Conservation (phyloP, 805 yeast genomes). For the Jamesozyma hellenica region DNA sequence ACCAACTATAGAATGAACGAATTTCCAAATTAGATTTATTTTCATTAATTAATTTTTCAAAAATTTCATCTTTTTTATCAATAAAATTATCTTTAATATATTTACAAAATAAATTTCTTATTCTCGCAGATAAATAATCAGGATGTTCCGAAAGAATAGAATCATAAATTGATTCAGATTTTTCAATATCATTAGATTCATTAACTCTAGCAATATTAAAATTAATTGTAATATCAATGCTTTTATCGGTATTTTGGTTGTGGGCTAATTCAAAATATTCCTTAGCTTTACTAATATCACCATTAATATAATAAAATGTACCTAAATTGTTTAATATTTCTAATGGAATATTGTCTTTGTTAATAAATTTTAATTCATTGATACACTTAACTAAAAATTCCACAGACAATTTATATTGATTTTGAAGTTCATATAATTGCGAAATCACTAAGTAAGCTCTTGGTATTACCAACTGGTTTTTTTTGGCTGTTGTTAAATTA, state of each 20-base stretch:
- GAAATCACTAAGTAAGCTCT: constrained; percentile 64
- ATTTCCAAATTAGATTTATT: constrained; percentile 63
- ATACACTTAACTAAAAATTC: constrained; percentile 52
- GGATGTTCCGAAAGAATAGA: constrained; percentile 53
- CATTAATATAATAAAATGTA: constrained; percentile 62
- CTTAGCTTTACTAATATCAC: constrained; percentile 48
- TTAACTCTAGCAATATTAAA: constrained; percentile 72
- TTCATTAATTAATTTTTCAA: constrained; percentile 43
- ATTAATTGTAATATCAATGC: constrained; percentile 36
- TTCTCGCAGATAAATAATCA: constrained; percentile 60
- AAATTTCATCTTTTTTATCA: constrained; percentile 8
- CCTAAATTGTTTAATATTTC: constrained; percentile 77
- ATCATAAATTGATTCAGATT: constrained; percentile 36
- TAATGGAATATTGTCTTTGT: constrained; percentile 34
- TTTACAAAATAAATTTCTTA: constrained; percentile 58
- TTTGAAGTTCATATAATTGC: constrained; percentile 56
- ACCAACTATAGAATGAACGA: constrained; percentile 91
- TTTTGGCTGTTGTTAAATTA: constrained; percentile 43
- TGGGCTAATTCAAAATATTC: constrained; percentile 43
- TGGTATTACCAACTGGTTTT: constrained; percentile 47
- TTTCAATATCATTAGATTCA: constrained; percentile 35
- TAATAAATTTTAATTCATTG: constrained; percentile 34
- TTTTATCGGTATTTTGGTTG: constrained; percentile 18
- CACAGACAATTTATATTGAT: constrained; percentile 53
- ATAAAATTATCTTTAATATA: constrained; percentile 37